Evolutionary conservation across 106 monocot genomes (phyloP), one percentile per base, ranked within the genome.

Genomic region (Dendrobium catenatum): DNA sequence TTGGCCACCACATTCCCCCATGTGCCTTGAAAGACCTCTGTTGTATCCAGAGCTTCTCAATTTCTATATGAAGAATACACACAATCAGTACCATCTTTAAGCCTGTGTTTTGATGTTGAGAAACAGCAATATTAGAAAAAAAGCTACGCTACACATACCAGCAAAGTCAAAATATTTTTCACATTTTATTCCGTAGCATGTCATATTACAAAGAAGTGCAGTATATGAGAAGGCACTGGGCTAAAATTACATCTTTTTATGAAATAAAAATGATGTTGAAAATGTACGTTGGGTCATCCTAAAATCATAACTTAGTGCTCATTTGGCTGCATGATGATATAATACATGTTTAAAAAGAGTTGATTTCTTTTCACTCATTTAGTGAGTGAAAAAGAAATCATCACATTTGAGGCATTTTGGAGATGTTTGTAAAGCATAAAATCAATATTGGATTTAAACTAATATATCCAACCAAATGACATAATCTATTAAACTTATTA

Each of bases 1-100:
- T 4, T 77, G 43, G 73, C 58, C 84, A 61, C 55, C 27, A 42
- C 40, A n/a, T 46, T 83, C 85, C 9, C 86, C 88, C 91, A 91
- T 91, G 49, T 6, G 75, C 31, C 75, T 72, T 41, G 61, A 72
- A 56, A 77, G 27, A 17, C 55, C 46, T 44, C 33, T 43, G 18
- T 10, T 74, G 61, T 31, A 70, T 66, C 29, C 29, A n/a, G 78
- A 43, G 61, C 19, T 80, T 42, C 78, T 79, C 44, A 42, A 19
- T 88, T 88, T 88, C 88, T 85, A 77, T 68, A 82, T 47, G 64
- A 26, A 76, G 61, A 61, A 61, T 61, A 61, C 61, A 61, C 22
- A 49, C 22, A 11, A 51, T 19, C 76, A 76, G 20, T 74, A 42
- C 18, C 4, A 1, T 44, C 44, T 16, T n/a, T 20, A 44, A 20